phyloP scores from a whole-genome alignment of 148 eudicot genomes.

The Mesembryanthemum crystallinum region DNA sequence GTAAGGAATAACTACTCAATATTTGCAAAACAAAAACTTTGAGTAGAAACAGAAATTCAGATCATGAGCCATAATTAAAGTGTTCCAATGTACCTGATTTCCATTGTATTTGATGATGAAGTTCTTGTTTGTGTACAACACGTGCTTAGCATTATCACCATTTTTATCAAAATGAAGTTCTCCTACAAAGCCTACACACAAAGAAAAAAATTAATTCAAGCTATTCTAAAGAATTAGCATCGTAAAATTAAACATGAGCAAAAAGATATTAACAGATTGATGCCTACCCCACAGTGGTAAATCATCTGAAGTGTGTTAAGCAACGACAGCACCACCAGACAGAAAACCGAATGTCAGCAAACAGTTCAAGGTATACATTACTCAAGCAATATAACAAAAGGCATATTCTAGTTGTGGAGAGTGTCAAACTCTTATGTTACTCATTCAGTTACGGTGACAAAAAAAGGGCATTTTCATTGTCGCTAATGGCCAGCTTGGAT shows the following conservation, averaged over 20 bases:
- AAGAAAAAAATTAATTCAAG: conserved; percentile 6
- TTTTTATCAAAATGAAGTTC: conserved; percentile 68
- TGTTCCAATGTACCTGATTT: conserved; percentile 43
- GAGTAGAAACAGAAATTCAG: not conserved
- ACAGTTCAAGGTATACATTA: not conserved
- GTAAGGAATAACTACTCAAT: not conserved
- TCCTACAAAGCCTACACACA: conserved; percentile 65
- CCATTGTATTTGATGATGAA: conserved; percentile 63
- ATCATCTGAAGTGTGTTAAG: conserved; percentile 30
- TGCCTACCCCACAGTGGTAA: conserved; percentile 38
- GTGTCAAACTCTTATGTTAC: not conserved
- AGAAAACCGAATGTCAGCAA: conserved; percentile 26
- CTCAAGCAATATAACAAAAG: not conserved
- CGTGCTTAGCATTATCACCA: conserved; percentile 58
- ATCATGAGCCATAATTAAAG: not conserved
- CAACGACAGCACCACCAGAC: conserved; percentile 17
- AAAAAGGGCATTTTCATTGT: not conserved
- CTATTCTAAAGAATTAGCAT: conserved; percentile 14
- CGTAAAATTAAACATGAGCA: conserved; percentile 32
- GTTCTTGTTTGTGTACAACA: conserved; percentile 63
- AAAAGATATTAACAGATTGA: conserved; percentile 15
- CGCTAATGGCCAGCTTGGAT: not conserved
- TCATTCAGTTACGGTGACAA: not conserved
- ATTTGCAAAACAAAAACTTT: not conserved
- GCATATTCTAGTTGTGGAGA: not conserved